phyloP scores from a whole-genome alignment of 345 rosid genomes.

The Balakata baccata region DNA sequence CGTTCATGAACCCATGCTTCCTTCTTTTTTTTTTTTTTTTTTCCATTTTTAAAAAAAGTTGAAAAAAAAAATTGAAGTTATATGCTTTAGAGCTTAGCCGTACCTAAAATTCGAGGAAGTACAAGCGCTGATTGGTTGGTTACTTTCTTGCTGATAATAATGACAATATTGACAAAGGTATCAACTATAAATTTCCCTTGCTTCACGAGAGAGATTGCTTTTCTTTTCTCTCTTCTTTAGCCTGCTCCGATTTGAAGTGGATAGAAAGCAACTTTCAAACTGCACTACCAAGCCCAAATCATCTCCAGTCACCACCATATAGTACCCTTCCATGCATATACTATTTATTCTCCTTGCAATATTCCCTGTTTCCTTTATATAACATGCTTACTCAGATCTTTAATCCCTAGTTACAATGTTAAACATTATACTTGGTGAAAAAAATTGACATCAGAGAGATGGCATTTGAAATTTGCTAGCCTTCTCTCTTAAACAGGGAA shows the following conservation, averaged over 20 bases:
- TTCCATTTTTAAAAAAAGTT: too few species aligned
- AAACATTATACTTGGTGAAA: neutral
- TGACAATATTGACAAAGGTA: neutral
- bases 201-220: neutral
- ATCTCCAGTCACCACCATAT: conserved; percentile 4
- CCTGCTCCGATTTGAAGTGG: neutral
- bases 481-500: too few species aligned
- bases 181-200: neutral
- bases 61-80: too few species aligned
- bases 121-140: too few species aligned
- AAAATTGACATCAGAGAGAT: neutral
- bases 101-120: too few species aligned
- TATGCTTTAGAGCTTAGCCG: too few species aligned
- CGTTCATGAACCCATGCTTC: too few species aligned
- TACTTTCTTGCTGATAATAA: too few species aligned
- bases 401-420: neutral
- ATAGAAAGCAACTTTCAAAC: conserved; percentile 8
- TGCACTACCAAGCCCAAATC: conserved; percentile 8
- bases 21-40: too few species aligned
- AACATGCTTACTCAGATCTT: neutral
- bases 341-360: neutral
- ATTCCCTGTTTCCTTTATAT: neutral
- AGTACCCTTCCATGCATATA: neutral
- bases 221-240: neutral
- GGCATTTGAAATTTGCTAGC: neutral